Base-by-base conservation (phyloP, 257 asterid genomes). In the Ajuga chamaepitys region DNA sequence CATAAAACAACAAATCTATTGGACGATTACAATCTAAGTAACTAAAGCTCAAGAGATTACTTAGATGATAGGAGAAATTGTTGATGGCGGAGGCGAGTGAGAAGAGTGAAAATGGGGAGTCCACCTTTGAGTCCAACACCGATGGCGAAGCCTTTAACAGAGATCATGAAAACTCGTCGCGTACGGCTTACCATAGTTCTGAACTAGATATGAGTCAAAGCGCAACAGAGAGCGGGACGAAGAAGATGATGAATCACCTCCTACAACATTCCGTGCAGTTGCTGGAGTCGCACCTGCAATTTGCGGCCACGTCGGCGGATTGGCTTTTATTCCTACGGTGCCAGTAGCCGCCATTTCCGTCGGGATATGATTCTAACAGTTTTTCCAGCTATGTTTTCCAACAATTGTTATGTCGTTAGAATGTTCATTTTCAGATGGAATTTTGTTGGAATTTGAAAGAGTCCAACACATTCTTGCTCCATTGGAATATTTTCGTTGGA, bases 91-190 rank as follows among this genome's bases (percentile, higher is more conserved):
- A 90, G 80, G 68, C 97, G 95, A 63, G 91, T 58, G 67, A 94
- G 85, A 34, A 90, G 66, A 21, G 99, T 85, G 78, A 94, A 90
- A 70, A 94, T 61, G 70, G 95, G 83, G 52, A 94, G 82, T 45
- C 99, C 99, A 51, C 99, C 99, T 83, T 90, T 94, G 16, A 94
- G 74, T 34, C 95, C 95, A 24, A 96, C 85, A 14, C 99, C 99
- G 58, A 94, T 88, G 22, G 85, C 82, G 78, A 94, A 86, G 44
- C 97, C 99, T 81, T 90, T 94, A 37, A 94, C 85, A 1, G 97
- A 83, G 20, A 97, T 97, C 13, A 92, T 85, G 81, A 70, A 83
- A 12, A 94, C 84, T 57, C 99, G 80, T 95, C 96, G n/a, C n/a
- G n/a, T n/a, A 88, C 6, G 74, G 62, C 86, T 79, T 94, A 46